Conservation (phyloP, 2,329 filamentous ascomycete species). For the Colletotrichum caudatum region DNA sequence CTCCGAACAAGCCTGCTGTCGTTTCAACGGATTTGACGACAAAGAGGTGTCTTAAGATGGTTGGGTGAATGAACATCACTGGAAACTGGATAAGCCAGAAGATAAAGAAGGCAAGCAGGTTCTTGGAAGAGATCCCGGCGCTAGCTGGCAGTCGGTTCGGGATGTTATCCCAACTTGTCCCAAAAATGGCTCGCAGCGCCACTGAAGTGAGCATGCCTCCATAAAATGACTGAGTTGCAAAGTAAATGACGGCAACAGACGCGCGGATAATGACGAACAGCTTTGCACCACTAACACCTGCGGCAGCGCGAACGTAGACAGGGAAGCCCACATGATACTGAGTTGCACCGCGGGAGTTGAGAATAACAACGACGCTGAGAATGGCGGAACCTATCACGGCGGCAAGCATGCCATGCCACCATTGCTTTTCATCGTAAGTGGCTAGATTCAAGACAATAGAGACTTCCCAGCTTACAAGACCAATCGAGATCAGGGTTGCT, state of each 20-base stretch:
- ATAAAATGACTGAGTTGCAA: conserved; percentile 52
- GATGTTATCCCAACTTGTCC: conserved; percentile 53
- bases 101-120: conserved; percentile 65
- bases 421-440: conserved; percentile 34
- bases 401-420: conserved; percentile 51
- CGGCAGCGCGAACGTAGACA: conserved; percentile 49
- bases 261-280: conserved; percentile 53
- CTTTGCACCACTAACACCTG: conserved; percentile 53
- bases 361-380: conserved; percentile 49
- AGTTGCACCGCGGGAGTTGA: conserved; percentile 51
- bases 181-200: conserved; percentile 54
- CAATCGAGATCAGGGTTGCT: conserved; percentile 48
- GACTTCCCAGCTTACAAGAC: conserved; percentile 42
- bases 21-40: conserved; percentile 57
- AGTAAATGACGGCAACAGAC: conserved; percentile 55
- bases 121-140: conserved; percentile 62
- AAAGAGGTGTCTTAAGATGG: conserved; percentile 60
- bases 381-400: conserved; percentile 48
- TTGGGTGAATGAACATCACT: conserved; percentile 61
- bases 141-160: conserved; percentile 60
- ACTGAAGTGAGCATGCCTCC: conserved; percentile 50
- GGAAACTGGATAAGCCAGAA: conserved; percentile 67
- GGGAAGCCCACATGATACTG: conserved; percentile 53
- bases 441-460: fast-evolving
- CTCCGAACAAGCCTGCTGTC: conserved; percentile 53